Evolutionary conservation across 1,139 yeast species (phyloP), one percentile per base, ranked within the genome.

Genomic region (Geotrichum bryndzae): DNA sequence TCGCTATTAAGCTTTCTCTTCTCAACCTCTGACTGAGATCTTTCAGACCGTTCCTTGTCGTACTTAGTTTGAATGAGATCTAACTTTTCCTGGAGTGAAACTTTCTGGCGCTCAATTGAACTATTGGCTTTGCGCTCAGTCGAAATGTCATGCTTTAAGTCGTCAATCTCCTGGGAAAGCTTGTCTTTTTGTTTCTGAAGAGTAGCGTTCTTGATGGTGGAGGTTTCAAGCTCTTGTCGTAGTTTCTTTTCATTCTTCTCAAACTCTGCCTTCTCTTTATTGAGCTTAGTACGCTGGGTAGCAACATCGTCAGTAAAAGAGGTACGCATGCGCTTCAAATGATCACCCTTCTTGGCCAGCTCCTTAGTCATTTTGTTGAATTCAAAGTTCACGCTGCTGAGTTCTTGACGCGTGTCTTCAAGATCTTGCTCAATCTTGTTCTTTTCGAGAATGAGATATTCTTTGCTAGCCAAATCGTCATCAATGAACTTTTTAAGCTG

Each of bases 91-190:
- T 71, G 68, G n/a, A 70, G 54, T 8, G 68, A 62, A 18, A 52
- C 61, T 52, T 63, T 65, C 23, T 55, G 58, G 25, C 73, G 58
- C 33, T 55, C 58, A 46, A 55, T 29, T 11, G 68, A 63, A 15
- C 66, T 65, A 1, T 71, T 68, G 6, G 68, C 64, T 63, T 68
- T 70, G 61, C 69, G 68, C 57, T 69, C 73, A 15, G 72, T 65
- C 18, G 70, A 65, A 29, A 71, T 65, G 54, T 73, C 75, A 35
- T 68, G 70, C 51, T 69, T 67, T 54, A 90, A 87, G 70, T 84
- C 77, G 74, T 90, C 96, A 61, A 90, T 80, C 77, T 89, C 96
- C 75, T 96, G 82, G 69, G 83, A 82, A 73, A 90, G 81, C 76
- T 89, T 90, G 74, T 89, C 96, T 57, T 67, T 68, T 53, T 71